Evolutionary conservation across 305 asterid genomes (phyloP).

Genomic region (Fraxinus latifolia): DNA sequence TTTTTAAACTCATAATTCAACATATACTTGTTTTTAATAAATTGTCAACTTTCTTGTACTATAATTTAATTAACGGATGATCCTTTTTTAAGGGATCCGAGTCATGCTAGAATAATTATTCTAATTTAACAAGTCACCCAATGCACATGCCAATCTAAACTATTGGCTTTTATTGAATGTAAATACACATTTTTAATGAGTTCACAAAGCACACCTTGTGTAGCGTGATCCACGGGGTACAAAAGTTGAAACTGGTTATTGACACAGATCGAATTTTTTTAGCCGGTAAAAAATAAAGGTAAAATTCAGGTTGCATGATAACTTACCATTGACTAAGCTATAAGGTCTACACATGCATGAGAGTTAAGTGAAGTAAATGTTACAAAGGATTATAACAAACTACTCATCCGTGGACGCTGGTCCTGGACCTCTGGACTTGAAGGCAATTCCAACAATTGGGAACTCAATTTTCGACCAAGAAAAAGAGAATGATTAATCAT

Average conservation of each 20-base stretch:
- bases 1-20: background rate
- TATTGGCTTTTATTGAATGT: background rate
- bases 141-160: background rate
- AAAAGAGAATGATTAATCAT: background rate
- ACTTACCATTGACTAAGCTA: background rate
- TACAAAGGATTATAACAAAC: background rate
- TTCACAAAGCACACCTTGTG: background rate
- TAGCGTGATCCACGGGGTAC: background rate
- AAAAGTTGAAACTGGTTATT: no score
- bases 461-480: background rate
- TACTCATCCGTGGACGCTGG: background rate
- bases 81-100: background rate
- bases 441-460: background rate
- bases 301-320: no score
- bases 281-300: background rate
- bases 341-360: background rate
- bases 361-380: background rate
- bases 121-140: background rate
- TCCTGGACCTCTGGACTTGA: no score
- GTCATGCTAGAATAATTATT: background rate
- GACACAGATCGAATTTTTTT: background rate
- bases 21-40: background rate
- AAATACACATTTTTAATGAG: background rate
- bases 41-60: background rate
- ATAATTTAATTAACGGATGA: background rate